Base-by-base conservation (phyloP, 2,329 filamentous ascomycete species). In the Sporothrix variecibatus region DNA sequence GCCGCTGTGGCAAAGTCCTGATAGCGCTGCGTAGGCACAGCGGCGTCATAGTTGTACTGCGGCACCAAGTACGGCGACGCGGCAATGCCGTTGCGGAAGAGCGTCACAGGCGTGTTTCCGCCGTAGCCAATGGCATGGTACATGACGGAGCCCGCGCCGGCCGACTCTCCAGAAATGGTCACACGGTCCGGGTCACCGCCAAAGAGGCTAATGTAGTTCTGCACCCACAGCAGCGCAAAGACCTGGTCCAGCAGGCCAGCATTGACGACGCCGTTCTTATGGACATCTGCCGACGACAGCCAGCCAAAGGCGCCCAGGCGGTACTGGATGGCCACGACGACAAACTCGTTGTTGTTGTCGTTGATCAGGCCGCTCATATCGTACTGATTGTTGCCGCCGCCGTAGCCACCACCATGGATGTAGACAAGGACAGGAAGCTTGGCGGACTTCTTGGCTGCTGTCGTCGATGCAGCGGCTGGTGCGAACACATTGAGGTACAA, bases 91-190 rank as follows among this genome's bases (percentile, higher is more conserved):
- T 73, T 83, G 81, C 0, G 67, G 31, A 74, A 74, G 15, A 74
- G 68, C 4, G 15, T 7, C 5, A 71, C 20, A 9, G 51, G n/a
- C 17, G 58, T n/a, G 17, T 28, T 46, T 5, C 84, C 86, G 49
- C 87, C 85, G 1, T 85, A 81, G 68, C 72, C 75, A 46, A 77
- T 43, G 7, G 73, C 38, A 40, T 75, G 84, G n/a, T 85, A 82
- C 73, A 86, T 83, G 3, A 87, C 85, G 12, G 81, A 81, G 0
- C 86, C 87, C 0, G 81, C 88, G 1, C 89, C 88, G 0, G 89
- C 87, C 11, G 85, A 87, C 75, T 88, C 86, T 0, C 89, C 88
- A 73, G 84, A 85, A 23, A 90, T 84, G 0, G 87, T 89, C 0
- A 91, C 86, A 7, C 85, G 83, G 1, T 78, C 76, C 0, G 84